A percentile compares a stretch with the other conserved stretches of the same genome.
These are phyloP conservation scores for Arachis stenosperma DNA, from an alignment of 306 rosid genomes.

Conservation along the genomic window DNA sequence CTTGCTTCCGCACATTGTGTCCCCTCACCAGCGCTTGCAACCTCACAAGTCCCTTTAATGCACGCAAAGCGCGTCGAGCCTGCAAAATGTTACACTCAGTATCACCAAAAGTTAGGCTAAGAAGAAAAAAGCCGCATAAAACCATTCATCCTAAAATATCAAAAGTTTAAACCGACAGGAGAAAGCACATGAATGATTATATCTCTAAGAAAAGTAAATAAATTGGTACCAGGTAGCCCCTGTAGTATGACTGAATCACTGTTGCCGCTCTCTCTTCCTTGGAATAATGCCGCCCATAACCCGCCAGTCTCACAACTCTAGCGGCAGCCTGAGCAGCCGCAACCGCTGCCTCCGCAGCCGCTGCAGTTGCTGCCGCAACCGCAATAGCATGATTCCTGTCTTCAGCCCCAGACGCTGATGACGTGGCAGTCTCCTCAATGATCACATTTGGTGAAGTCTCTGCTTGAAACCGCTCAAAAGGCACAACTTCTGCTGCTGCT, in stretches of 20 bases:
- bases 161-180: background rate
- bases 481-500: conserved; percentile 55
- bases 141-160: too few species aligned
- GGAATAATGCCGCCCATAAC: conserved; percentile 71
- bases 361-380: conserved; percentile 79
- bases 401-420: conserved; percentile 60
- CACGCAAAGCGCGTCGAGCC: conserved; percentile 92
- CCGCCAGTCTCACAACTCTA: conserved; percentile 77
- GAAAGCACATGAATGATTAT: background rate
- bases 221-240: conserved; percentile 83
- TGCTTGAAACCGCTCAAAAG: conserved; percentile 72
- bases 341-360: conserved; percentile 80
- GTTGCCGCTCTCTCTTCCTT: conserved; percentile 81
- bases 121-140: too few species aligned
- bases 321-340: conserved; percentile 90
- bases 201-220: conserved; percentile 3
- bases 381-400: conserved; percentile 72
- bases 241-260: conserved; percentile 79
- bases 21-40: conserved; percentile 95
- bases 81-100: conserved; percentile 14
- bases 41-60: conserved; percentile 88
- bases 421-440: conserved; percentile 56
- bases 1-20: conserved; percentile 93
- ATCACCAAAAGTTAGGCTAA: too few species aligned
- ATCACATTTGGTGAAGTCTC: conserved; percentile 72